A percentile compares a stretch with the other conserved stretches of the same genome.
phyloP scores from a whole-genome alignment of 495 filamentous ascomycete genomes.

The Oleoguttula mirabilis region DNA sequence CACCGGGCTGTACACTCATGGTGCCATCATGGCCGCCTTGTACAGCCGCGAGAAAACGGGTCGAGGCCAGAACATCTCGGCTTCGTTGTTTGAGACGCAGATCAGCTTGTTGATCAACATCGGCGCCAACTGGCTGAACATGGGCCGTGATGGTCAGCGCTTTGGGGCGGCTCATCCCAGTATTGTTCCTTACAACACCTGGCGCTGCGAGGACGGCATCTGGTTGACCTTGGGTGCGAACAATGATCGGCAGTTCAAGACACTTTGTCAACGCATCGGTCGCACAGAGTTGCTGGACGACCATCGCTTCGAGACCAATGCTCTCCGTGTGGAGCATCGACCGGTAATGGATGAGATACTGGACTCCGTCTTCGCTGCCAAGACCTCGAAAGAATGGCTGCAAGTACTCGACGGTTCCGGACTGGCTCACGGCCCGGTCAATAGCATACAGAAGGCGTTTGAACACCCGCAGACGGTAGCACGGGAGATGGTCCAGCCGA shows the following conservation, averaged over 20 bases:
- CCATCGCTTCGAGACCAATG: conserved; percentile 25
- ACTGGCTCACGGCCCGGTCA: conserved; percentile 28
- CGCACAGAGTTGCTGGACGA: conserved; percentile 24
- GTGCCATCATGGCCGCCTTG: conserved; percentile 25
- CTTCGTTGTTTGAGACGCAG: conserved; percentile 27
- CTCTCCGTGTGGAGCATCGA: conserved; percentile 25
- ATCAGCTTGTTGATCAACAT: conserved; percentile 27
- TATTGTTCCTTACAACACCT: conserved; percentile 29
- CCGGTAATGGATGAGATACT: conserved; percentile 26
- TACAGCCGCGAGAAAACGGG: conserved; percentile 26
- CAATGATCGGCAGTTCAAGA: conserved; percentile 28
- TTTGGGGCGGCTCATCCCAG: conserved; percentile 29
- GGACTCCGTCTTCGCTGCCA: conserved; percentile 23
- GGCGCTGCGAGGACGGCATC: conserved; percentile 24
- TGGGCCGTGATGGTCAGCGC: conserved; percentile 24
- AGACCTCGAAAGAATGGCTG: conserved; percentile 27
- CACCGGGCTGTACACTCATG: conserved; percentile 29
- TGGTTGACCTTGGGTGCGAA: conserved; percentile 29
- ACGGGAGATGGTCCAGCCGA: conserved; percentile 25
- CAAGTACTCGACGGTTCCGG: conserved; percentile 27
- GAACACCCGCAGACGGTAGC: conserved; percentile 27
- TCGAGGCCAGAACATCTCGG: conserved; percentile 26
- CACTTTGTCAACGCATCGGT: conserved; percentile 22
- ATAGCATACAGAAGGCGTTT: conserved; percentile 27
- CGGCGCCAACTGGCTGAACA: conserved; percentile 25